A percentile compares a stretch with the other conserved stretches of the same genome.
Evolutionary conservation across 768 basidiomycete genomes (phyloP).

Genomic region (Coprinopsis cinerea): DNA sequence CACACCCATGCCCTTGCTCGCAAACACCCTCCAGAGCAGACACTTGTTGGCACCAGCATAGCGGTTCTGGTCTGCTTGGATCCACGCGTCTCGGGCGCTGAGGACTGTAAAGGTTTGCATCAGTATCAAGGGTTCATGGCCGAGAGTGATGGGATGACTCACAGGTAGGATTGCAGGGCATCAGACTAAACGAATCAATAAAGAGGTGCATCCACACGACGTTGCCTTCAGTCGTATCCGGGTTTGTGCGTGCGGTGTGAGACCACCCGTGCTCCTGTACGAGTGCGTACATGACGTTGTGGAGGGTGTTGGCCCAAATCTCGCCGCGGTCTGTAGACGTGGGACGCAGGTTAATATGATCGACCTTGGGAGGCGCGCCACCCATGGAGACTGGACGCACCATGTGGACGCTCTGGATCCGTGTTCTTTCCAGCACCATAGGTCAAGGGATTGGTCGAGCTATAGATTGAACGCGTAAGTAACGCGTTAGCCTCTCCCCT

Average conservation of each 20-base stretch:
- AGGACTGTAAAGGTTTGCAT: conserved; percentile 8
- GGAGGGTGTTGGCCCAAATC: conserved; percentile 40
- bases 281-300: conserved; percentile 35
- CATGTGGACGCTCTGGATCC: too few relatives aligned
- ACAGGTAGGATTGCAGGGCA: conserved; percentile 44
- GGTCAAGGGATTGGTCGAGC: conserved; percentile 1
- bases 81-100: conserved; percentile 18
- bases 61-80: conserved; percentile 20
- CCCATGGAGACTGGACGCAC: too few relatives aligned
- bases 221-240: conserved; percentile 35
- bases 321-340: conserved; percentile 42
- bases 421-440: too few relatives aligned
- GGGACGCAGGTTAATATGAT: too few relatives aligned
- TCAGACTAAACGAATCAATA: conserved; percentile 40
- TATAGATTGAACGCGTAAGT: not conserved
- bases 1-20: conserved; percentile 23
- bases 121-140: not conserved
- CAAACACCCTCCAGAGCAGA: conserved; percentile 23
- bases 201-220: conserved; percentile 43
- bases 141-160: conserved; percentile 8
- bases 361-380: too few relatives aligned
- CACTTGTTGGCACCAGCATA: conserved; percentile 22
- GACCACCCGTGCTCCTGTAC: conserved; percentile 28
- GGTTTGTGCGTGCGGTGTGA: conserved; percentile 30
- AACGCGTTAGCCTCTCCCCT: too few relatives aligned